Conservation (phyloP, 2,329 filamentous ascomycete genomes). For the Microsporum ferrugineum region DNA sequence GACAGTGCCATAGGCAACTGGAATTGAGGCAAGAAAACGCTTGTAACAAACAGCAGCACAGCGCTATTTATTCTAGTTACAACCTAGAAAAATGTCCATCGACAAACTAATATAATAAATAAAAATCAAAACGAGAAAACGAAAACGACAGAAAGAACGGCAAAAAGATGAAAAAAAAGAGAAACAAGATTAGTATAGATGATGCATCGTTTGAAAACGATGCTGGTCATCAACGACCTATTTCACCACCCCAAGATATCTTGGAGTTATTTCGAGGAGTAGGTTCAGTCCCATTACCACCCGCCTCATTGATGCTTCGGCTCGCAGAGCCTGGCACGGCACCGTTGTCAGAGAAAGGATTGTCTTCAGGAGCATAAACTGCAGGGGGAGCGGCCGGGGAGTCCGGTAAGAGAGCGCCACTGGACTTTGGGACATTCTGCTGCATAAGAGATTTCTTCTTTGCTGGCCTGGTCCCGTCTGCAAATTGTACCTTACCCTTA, state of each 20-base stretch:
- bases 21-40: not conserved
- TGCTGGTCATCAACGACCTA: slow-evolving; percentile 15
- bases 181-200: not conserved
- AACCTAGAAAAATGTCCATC: not conserved
- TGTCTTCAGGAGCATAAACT: not conserved
- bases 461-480: slow-evolving; percentile 23
- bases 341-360: slow-evolving; percentile 5
- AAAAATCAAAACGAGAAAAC: not conserved
- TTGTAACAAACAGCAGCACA: not conserved
- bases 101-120: not conserved
- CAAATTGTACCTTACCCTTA: slow-evolving; percentile 25
- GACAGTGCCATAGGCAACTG: not conserved
- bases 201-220: not conserved
- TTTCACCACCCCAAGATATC: slow-evolving; percentile 35
- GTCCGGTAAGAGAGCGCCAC: not conserved
- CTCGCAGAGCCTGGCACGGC: slow-evolving; percentile 13
- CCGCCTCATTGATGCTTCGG: slow-evolving; percentile 8
- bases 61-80: not conserved
- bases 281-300: slow-evolving; percentile 9
- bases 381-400: not conserved
- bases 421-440: not conserved
- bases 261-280: slow-evolving; percentile 19
- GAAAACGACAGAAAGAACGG: not conserved
- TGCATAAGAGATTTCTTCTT: slow-evolving; percentile 15
- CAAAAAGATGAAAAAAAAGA: not conserved